These are phyloP conservation scores for Microsporum ferrugineum DNA, from an alignment of 2,329 filamentous ascomycete genomes.

Conservation along the genomic window DNA sequence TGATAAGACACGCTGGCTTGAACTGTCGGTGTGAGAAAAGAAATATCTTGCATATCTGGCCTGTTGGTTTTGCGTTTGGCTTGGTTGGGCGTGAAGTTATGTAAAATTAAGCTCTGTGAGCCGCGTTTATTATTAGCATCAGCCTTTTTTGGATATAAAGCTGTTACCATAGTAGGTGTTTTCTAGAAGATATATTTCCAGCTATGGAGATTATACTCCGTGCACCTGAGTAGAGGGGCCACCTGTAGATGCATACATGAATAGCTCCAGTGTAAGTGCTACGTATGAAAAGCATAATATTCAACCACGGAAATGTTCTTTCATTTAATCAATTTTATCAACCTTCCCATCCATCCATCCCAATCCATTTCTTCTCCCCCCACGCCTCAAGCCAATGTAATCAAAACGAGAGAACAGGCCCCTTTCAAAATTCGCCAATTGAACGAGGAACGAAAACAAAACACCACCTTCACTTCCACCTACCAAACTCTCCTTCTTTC, in stretches of 20 bases:
- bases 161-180: no score
- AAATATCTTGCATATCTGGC: not conserved
- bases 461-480: not conserved
- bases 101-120: not conserved
- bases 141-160: no score
- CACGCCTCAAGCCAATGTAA: not conserved
- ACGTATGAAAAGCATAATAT: not conserved
- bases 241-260: no score
- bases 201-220: no score
- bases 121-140: not conserved
- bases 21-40: slow-evolving; percentile 2
- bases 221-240: no score
- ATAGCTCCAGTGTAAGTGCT: no score
- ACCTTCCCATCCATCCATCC: not conserved
- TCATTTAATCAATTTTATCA: slow-evolving; percentile 2
- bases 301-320: slow-evolving; percentile 1
- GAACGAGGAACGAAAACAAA: not conserved
- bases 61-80: not conserved
- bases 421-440: not conserved
- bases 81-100: not conserved
- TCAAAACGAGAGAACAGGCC: not conserved
- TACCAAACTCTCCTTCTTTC: not conserved
- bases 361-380: not conserved
- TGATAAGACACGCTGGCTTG: not conserved
- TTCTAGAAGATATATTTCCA: no score